phyloP scores from a whole-genome alignment of 257 asterid genomes.

The Petunia secreta region DNA sequence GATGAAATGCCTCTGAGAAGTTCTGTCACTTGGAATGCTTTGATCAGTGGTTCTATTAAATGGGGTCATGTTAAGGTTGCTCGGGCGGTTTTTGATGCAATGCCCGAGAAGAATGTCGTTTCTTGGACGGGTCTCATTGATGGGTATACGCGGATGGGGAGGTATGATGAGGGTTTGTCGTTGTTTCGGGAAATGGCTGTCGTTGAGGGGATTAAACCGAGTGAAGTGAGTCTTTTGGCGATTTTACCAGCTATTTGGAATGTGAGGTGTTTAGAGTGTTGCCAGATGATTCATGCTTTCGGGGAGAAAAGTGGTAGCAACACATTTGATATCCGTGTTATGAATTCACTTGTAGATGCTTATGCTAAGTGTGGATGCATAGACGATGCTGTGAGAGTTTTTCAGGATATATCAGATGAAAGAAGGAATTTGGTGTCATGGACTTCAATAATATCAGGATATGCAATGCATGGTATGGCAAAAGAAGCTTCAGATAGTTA shows the following conservation, averaged over 20 bases:
- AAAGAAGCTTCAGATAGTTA: conserved; percentile 59
- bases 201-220: conserved; percentile 51
- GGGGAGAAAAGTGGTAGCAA: conserved; percentile 58
- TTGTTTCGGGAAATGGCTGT: conserved; percentile 61
- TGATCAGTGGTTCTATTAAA: conserved; percentile 64
- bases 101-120: conserved; percentile 69
- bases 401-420: conserved; percentile 47
- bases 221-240: conserved; percentile 66
- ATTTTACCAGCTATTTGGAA: conserved; percentile 76
- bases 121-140: conserved; percentile 81
- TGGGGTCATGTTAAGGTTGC: conserved; percentile 60
- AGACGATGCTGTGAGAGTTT: conserved; percentile 46
- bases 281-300: conserved; percentile 60
- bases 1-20: conserved; percentile 66
- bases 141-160: conserved; percentile 60
- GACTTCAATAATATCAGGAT: conserved; percentile 78
- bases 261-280: conserved; percentile 50
- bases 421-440: conserved; percentile 66
- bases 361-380: conserved; percentile 70
- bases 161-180: conserved; percentile 48
- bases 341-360: conserved; percentile 69
- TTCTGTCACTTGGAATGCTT: conserved; percentile 72
- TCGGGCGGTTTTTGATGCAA: conserved; percentile 49
- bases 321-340: conserved; percentile 55
- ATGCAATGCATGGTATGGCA: conserved; percentile 78